phyloP scores from a whole-genome alignment of 2,329 filamentous ascomycete genomes.

The Aureobasidium sp. region DNA sequence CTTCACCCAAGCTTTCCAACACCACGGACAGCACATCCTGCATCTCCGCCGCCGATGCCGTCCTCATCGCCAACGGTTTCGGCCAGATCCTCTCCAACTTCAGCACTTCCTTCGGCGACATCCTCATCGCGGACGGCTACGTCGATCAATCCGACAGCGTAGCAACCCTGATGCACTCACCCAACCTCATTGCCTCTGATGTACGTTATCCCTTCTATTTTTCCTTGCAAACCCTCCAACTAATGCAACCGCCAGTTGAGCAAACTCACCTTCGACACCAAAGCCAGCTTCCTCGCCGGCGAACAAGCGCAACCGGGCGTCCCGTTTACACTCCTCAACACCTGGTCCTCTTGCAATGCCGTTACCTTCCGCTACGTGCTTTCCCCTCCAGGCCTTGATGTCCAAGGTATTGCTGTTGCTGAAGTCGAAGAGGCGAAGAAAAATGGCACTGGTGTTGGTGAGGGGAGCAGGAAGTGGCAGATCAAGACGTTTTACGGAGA shows the following conservation, averaged over 20 bases:
- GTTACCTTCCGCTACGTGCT: conserved; percentile 25
- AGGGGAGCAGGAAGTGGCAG: conserved; percentile 17
- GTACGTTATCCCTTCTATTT: neutral
- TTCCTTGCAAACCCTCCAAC: no score
- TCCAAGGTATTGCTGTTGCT: conserved; percentile 17
- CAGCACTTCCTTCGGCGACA: conserved; percentile 19
- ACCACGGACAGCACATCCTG: neutral
- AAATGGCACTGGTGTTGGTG: neutral
- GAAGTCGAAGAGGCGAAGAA: neutral
- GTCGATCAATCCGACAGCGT: conserved; percentile 26
- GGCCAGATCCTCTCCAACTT: conserved; percentile 23
- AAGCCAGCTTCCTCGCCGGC: conserved; percentile 21
- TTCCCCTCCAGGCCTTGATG: conserved; percentile 18
- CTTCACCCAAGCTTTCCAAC: neutral
- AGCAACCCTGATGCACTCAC: conserved; percentile 22
- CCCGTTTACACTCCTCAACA: conserved; percentile 23
- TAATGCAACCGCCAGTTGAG: neutral
- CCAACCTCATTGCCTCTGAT: neutral
- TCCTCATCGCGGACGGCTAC: conserved; percentile 19
- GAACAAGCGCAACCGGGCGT: conserved; percentile 24
- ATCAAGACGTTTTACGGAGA: conserved; percentile 28
- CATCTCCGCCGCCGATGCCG: conserved; percentile 16
- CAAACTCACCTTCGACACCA: conserved; percentile 19
- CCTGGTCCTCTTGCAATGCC: conserved; percentile 21
- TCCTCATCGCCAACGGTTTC: conserved; percentile 22